Evolutionary conservation across 768 basidiomycete genomes (phyloP), one percentile per base, ranked within the genome.

Genomic region (Boletus vinaceobasis): DNA sequence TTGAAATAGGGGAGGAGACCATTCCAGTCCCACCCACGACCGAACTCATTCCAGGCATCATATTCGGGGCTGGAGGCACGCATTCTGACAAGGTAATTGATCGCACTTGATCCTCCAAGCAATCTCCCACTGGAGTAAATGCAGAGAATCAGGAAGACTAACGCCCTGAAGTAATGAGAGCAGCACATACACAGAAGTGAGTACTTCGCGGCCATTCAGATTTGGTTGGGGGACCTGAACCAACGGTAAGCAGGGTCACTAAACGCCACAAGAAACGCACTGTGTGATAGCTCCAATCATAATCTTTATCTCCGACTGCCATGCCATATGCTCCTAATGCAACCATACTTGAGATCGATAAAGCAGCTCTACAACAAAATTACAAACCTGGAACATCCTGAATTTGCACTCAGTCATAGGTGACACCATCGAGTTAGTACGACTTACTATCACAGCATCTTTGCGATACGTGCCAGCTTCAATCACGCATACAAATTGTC

Each of bases 321-420:
- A 23, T 23, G 3, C 62, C 61, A 23, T 29, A 48, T 17, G 46
- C 31, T 15, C 51, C 61, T 62, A 17, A 27, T 13, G 31, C 15
- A 26, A 13, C 27, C 2, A 3, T 40, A 3, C 1, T n/a, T 14
- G 11, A 39, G n/a, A 29, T 32, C 1, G 29, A 33, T 10, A 17
- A 27, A 14, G 8, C 7, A 9, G 7, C 4, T 32, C 32, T 26
- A 17, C 14, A n/a, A 39, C 19, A 29, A 33, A 19, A 23, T 15
- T 23, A 52, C 57, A 39, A 43, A 64, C 61, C 61, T 46, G 61
- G 61, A 29, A 62, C 53, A 39, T 62, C 58, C 61, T 62, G 32
- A 19, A 48, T 17, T 21, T 1, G 9, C 13, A 21, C 10, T 48
- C 26, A 17, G 38, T 45, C 27, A 38, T 40, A 29, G 11, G 26